Conservation (phyloP, 2,329 filamentous ascomycete genomes). For the Penicillium sp. region DNA sequence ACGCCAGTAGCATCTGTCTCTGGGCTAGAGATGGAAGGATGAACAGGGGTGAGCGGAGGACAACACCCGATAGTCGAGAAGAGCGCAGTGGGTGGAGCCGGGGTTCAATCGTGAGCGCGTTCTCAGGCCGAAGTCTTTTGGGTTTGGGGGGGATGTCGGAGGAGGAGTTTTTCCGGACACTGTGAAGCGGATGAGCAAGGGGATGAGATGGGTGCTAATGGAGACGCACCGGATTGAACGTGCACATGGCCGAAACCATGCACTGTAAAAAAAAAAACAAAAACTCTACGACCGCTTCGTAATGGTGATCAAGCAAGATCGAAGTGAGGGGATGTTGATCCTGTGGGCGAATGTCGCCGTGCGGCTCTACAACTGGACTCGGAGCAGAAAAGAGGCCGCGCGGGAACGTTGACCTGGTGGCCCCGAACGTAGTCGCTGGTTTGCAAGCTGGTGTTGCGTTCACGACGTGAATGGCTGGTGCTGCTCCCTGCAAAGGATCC, state of each 20-base stretch:
- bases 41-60: slow-evolving; percentile 8
- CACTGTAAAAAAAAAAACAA: too few relatives aligned
- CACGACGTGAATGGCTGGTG: too few relatives aligned
- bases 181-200: background rate
- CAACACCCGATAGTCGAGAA: slow-evolving; percentile 11
- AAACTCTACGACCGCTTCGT: too few relatives aligned
- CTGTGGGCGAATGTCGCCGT: slow-evolving; percentile 8
- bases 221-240: too few relatives aligned
- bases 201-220: too few relatives aligned
- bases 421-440: too few relatives aligned
- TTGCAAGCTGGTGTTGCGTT: too few relatives aligned
- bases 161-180: slow-evolving; percentile 1
- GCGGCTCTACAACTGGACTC: slow-evolving; percentile 24
- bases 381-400: slow-evolving; percentile 5
- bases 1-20: slow-evolving; percentile 44
- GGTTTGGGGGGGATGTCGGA: slow-evolving; percentile 6
- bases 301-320: too few relatives aligned
- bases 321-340: too few relatives aligned
- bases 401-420: too few relatives aligned
- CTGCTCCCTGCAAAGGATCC: too few relatives aligned
- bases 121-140: slow-evolving; percentile 28
- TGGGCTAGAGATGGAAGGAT: slow-evolving; percentile 7
- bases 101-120: slow-evolving; percentile 27
- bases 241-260: too few relatives aligned
- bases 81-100: slow-evolving; percentile 21